Evolutionary conservation across 148 eudicot species (phyloP).

Genomic region (Camellia granthamiana): DNA sequence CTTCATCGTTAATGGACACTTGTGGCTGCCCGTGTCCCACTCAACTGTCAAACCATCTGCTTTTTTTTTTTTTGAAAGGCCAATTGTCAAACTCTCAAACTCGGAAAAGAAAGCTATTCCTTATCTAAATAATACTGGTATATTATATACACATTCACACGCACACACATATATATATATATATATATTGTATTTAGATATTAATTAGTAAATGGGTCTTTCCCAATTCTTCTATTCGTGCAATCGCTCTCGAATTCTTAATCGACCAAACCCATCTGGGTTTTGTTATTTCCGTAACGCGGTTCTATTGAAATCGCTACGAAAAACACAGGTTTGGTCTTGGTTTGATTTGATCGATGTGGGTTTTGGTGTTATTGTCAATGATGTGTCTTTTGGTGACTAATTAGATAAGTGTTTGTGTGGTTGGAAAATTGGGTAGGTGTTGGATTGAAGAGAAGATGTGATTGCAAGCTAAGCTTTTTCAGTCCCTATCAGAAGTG

Average conservation of each 20-base stretch:
- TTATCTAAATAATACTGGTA: neutral
- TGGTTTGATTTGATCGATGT: neutral
- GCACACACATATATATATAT: neutral
- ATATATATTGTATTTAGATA: neutral
- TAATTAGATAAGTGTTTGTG: conserved; percentile 1
- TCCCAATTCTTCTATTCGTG: neutral
- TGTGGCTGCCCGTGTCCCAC: neutral
- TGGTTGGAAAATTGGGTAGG: neutral
- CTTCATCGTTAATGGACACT: neutral
- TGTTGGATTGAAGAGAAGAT: neutral
- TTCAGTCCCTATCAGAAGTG: neutral
- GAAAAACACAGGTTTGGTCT: neutral
- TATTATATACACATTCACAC: neutral
- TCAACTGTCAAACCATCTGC: too few species aligned
- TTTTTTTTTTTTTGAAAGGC: too few species aligned
- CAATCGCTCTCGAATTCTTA: neutral
- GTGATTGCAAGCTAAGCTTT: neutral
- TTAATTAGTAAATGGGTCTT: conserved; percentile 8
- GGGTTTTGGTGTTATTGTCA: neutral
- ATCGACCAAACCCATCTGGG: conserved; percentile 4
- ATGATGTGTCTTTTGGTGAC: neutral
- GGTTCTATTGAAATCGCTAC: neutral
- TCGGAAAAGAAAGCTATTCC: neutral
- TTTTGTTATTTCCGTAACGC: neutral
- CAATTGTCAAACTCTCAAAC: neutral